Evolutionary conservation across 2,329 filamentous ascomycete genomes (phyloP).

Genomic region (Beauveria asiatica): DNA sequence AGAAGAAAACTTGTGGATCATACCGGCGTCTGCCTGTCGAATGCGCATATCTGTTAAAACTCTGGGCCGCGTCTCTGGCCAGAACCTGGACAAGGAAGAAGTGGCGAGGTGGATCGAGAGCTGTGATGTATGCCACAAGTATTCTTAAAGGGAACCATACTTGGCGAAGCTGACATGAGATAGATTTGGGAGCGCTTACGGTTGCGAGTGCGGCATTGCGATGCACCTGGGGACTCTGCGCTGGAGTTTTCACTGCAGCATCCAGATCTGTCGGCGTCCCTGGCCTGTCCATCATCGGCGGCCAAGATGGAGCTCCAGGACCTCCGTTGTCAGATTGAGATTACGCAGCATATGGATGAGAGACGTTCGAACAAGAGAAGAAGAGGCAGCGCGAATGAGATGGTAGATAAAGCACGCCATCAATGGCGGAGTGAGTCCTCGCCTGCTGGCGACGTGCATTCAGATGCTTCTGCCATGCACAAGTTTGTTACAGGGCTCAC

Average conservation of each 20-base stretch:
- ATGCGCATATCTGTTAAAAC: conserved; percentile 19
- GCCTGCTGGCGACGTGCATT: not conserved
- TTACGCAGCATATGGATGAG: conserved; percentile 11
- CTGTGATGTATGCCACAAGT: conserved; percentile 20
- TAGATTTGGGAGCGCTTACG: conserved; percentile 26
- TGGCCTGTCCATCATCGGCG: conserved; percentile 21
- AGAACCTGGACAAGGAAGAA: conserved; percentile 12
- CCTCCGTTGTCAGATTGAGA: conserved; percentile 19
- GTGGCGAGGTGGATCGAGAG: conserved; percentile 16
- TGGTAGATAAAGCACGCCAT: not conserved
- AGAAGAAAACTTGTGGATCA: conserved; percentile 25
- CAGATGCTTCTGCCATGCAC: not conserved
- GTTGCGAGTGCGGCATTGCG: conserved; percentile 19
- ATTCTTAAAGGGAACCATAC: rapidly evolving
- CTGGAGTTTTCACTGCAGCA: conserved; percentile 29
- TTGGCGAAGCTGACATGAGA: not conserved
- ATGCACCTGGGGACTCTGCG: conserved; percentile 11
- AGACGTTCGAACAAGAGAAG: not conserved
- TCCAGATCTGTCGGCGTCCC: conserved; percentile 23
- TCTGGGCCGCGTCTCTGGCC: conserved; percentile 14
- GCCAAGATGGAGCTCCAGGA: conserved; percentile 20
- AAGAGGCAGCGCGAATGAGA: not conserved
- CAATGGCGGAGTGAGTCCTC: not conserved
- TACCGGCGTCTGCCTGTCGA: conserved; percentile 21
- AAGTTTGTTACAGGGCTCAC: not conserved